Percentiles rank a stretch among this genome's conserved stretches.
Conservation (phyloP, 768 basidiomycete species). For the Rhizopogon salebrosus region DNA sequence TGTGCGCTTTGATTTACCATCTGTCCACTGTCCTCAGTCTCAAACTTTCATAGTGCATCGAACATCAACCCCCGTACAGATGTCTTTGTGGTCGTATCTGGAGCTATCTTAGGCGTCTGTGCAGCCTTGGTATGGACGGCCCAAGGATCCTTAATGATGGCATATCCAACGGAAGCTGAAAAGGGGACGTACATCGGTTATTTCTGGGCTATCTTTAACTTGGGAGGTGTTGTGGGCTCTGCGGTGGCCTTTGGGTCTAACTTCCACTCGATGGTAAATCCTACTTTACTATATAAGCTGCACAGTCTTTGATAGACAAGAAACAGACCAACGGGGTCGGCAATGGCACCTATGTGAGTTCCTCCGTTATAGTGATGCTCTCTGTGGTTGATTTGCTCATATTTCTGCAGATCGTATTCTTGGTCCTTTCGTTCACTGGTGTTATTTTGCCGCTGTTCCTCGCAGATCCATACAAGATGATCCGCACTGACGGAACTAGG, state of each 20-base stretch:
- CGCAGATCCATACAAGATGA: conserved; percentile 66
- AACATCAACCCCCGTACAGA: conserved; percentile 63
- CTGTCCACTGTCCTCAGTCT: neutral
- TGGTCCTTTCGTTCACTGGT: conserved; percentile 67
- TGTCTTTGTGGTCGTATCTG: conserved; percentile 64
- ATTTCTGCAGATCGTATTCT: conserved; percentile 60
- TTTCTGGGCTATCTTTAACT: conserved; percentile 83
- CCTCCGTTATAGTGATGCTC: neutral
- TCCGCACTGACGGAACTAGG: conserved; percentile 71
- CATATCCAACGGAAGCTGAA: conserved; percentile 75
- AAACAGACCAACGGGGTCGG: conserved; percentile 40
- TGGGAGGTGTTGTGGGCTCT: conserved; percentile 76
- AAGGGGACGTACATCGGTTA: conserved; percentile 75
- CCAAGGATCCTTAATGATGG: conserved; percentile 80
- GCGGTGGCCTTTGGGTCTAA: conserved; percentile 71
- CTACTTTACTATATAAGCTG: neutral
- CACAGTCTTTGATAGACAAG: neutral
- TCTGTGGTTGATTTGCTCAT: conserved; percentile 1
- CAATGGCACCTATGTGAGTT: conserved; percentile 70
- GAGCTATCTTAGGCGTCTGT: conserved; percentile 69
- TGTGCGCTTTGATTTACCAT: conserved; percentile 39
- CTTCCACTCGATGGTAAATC: conserved; percentile 52
- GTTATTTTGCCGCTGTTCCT: conserved; percentile 62
- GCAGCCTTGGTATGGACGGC: conserved; percentile 76
- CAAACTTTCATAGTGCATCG: conserved; percentile 40